Conservation (phyloP, 2,329 filamentous ascomycete species). For the Clarireedia hainanense region DNA sequence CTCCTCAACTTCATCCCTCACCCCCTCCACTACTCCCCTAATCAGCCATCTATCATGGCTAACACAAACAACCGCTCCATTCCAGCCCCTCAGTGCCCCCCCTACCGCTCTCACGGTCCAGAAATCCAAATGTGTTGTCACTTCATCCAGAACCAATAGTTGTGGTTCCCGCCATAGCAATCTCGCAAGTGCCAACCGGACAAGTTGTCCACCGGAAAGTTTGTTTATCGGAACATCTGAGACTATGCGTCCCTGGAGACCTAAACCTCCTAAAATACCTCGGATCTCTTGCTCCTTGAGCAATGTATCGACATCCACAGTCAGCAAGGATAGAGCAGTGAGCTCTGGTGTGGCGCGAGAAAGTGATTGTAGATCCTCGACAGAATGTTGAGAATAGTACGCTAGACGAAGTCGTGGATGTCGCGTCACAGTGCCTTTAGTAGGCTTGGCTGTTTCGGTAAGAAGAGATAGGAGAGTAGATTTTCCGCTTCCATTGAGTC, state of each 20-base stretch:
- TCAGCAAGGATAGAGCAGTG: constrained; percentile 59
- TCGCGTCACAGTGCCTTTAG: constrained; percentile 51
- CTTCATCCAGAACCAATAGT: constrained; percentile 90
- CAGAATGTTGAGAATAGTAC: constrained; percentile 75
- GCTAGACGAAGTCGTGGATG: constrained; percentile 65
- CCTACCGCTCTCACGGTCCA: constrained; percentile 69
- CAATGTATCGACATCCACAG: constrained; percentile 41
- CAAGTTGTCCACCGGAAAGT: constrained; percentile 73
- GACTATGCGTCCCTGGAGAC: constrained; percentile 60
- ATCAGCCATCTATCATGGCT: constrained; percentile 81
- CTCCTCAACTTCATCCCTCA: constrained; percentile 35
- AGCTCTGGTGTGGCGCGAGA: constrained; percentile 41
- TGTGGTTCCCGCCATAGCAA: constrained; percentile 99
- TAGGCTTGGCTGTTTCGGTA: constrained; percentile 50
- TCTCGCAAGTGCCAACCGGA: constrained; percentile 79
- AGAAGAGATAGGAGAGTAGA: constrained; percentile 69
- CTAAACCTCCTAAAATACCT: constrained; percentile 58
- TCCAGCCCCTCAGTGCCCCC: constrained; percentile 57
- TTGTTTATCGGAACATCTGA: constrained; percentile 66
- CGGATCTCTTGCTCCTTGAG: constrained; percentile 62
- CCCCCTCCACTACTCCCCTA: constrained; percentile 61
- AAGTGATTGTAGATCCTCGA: constrained; percentile 56
- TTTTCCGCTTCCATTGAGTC: constrained; percentile 76
- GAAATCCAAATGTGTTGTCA: constrained; percentile 84
- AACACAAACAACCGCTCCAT: constrained; percentile 68